Percentiles rank a stretch among this genome's conserved stretches.
These are phyloP conservation scores for Stropharia rugosoannulata DNA, from an alignment of 768 basidiomycete species.

Conservation along the genomic window DNA sequence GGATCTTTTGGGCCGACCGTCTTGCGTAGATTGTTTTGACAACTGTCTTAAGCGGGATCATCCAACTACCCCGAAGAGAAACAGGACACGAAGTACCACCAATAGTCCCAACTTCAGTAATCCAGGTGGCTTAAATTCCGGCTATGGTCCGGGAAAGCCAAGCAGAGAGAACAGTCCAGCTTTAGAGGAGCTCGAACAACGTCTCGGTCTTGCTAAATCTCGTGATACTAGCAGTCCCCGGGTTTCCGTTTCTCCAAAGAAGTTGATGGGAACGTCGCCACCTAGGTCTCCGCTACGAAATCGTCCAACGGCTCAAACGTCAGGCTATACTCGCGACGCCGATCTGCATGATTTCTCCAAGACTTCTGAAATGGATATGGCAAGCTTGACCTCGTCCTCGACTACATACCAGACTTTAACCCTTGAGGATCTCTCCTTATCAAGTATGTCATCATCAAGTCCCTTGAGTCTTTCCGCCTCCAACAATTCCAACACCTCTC, in stretches of 20 bases:
- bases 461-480: too few species aligned
- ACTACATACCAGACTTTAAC: too few species aligned
- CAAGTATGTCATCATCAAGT: too few species aligned
- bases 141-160: conserved; percentile 26
- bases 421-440: too few species aligned
- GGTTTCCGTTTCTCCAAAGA: conserved; percentile 30
- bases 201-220: conserved; percentile 53
- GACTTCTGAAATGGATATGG: too few species aligned
- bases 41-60: conserved; percentile 57
- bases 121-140: conserved; percentile 44
- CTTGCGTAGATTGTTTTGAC: conserved; percentile 81
- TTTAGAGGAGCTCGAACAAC: conserved; percentile 62
- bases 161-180: conserved; percentile 58
- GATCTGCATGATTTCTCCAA: too few species aligned
- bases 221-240: conserved; percentile 52
- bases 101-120: conserved; percentile 35
- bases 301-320: background rate
- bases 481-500: too few species aligned
- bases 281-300: background rate
- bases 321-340: too few species aligned
- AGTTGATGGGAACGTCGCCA: background rate
- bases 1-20: conserved; percentile 79
- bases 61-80: conserved; percentile 43
- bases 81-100: conserved; percentile 21
- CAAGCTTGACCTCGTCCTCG: too few species aligned